phyloP scores from a whole-genome alignment of 176 grass and related monocot genomes.

The Cenchrus americanus region DNA sequence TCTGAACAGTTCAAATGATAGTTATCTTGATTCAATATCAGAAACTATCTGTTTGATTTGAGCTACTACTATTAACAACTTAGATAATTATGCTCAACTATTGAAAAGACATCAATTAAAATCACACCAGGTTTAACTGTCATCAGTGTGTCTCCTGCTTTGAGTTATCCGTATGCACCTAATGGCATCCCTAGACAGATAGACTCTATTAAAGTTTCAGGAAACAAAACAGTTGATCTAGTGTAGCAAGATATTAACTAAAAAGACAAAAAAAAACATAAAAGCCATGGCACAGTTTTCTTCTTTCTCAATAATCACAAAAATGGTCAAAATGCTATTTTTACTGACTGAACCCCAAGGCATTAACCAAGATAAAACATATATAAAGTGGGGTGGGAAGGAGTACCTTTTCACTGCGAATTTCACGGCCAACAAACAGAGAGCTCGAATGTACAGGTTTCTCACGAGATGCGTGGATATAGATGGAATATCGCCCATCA shows the following conservation, averaged over 20 bases:
- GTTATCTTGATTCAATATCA: constrained; percentile 6
- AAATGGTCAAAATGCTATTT: neutral
- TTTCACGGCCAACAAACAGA: constrained; percentile 80
- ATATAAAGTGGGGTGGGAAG: constrained; percentile 14
- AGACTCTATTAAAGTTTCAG: constrained; percentile 3
- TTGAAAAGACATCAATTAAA: constrained; percentile 12
- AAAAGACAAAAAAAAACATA: neutral
- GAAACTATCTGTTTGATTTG: constrained; percentile 18
- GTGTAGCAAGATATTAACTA: neutral
- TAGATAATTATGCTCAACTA: neutral
- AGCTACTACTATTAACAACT: neutral
- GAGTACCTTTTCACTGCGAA: constrained; percentile 91
- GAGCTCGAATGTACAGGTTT: constrained; percentile 80
- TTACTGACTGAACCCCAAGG: neutral
- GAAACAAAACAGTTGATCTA: neutral
- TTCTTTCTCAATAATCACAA: constrained; percentile 36
- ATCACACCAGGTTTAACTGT: neutral
- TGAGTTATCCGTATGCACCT: neutral
- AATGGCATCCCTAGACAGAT: neutral
- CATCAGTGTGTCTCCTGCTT: neutral
- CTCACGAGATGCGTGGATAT: constrained; percentile 87
- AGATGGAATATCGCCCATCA: constrained; percentile 85
- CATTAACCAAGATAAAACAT: constrained; percentile 18
- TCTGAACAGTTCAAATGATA: constrained; percentile 12
- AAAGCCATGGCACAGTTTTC: neutral